Base-by-base conservation (phyloP, 2,329 filamentous ascomycete genomes). In the Atkinsonella hypoxylon region DNA sequence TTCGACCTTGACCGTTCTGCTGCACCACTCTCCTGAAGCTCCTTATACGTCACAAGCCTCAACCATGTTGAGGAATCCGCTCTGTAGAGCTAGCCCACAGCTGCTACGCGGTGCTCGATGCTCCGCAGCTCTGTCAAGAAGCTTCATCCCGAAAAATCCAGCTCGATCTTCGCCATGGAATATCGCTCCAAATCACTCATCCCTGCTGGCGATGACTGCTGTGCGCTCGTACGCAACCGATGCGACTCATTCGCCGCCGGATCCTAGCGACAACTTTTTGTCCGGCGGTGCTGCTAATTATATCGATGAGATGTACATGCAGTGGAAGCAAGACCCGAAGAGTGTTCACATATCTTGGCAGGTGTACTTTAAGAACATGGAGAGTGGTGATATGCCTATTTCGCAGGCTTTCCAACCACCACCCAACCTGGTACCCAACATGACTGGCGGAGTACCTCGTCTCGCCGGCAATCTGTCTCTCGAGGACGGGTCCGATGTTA, bases 321-420 rank as follows among this genome's bases (percentile, higher is more conserved):
- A 90, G 67, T 98, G 93, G 93, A 95, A 91, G 73, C 77, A 87
- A 57, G 89, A 98, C 62, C 90, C 93, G 48, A 79, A 82, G 62
- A 95, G 88, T 65, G 93, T 98, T 53, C 93, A 98, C 71, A 79
- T 95, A 62, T 98, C 93, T 68, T 98, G 93, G 93, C 91, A 95
- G 74, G 84, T 94, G 66, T 98, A 98, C 79, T 98, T 98, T 80
- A 88, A 84, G 74, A 98, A 98, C 74, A 96, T 98, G 87, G 93
- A 98, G 76, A 87, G 82, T 58, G 93, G 93, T 68, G 87, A 93
- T 64, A 97, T 98, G 89, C 91, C 91, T 66, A 89, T 95, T 66
- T 93, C 91, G 56, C 87, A 95, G 72, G 93, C 93, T 60, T 98
- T 98, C 76, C 89, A 89, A 58, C 90, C 93, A 58, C 93, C 93